A percentile compares a stretch with the other conserved stretches of the same genome.
Conservation (phyloP, 179 eudicot species). For the Corrigiola litoralis region DNA sequence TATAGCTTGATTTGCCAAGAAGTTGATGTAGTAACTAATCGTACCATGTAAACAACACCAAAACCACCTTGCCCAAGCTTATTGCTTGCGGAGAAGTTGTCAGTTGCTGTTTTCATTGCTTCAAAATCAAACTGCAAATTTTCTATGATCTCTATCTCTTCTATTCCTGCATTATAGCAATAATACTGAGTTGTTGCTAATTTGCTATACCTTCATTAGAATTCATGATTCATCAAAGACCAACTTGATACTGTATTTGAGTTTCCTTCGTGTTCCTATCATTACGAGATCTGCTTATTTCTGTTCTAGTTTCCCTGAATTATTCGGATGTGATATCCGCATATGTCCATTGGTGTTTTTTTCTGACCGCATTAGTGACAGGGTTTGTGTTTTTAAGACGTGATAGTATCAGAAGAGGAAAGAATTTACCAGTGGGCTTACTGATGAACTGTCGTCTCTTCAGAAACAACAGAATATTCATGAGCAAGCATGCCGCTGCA, state of each 20-base stretch:
- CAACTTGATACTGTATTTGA: neutral
- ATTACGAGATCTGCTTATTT: too few relatives aligned
- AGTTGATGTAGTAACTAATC: neutral
- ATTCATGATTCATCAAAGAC: neutral
- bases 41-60: slow-evolving; percentile 17
- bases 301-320: too few relatives aligned
- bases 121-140: slow-evolving; percentile 12
- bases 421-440: slow-evolving; percentile 8
- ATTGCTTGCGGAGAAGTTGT: slow-evolving; percentile 12
- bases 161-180: slow-evolving; percentile 1
- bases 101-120: slow-evolving; percentile 11
- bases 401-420: neutral
- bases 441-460: neutral
- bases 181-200: neutral
- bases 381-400: neutral
- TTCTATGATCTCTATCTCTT: slow-evolving; percentile 12
- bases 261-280: too few relatives aligned
- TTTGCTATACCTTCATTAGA: too few relatives aligned
- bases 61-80: slow-evolving; percentile 16
- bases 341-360: too few relatives aligned
- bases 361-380: too few relatives aligned
- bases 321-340: too few relatives aligned
- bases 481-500: slow-evolving; percentile 9
- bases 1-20: neutral
- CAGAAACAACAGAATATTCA: neutral